These are phyloP conservation scores for Buxus sempervirens DNA, from an alignment of 164 flowering plant species.

Conservation along the genomic window DNA sequence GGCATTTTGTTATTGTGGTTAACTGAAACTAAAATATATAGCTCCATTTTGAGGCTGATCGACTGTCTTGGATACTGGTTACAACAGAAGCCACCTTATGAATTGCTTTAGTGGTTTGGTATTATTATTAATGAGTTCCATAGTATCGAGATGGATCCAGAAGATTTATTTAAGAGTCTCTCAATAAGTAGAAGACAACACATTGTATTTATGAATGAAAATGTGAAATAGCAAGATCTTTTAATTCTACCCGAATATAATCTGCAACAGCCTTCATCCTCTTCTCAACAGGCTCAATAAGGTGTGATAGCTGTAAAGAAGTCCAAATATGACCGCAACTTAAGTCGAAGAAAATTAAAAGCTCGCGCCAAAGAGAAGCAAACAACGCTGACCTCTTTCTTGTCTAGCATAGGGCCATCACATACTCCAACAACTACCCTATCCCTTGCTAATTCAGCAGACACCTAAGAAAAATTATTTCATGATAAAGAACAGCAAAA, in stretches of 20 bases:
- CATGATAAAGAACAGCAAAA: not conserved
- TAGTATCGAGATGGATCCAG: too few relatives aligned
- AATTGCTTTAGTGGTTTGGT: too few relatives aligned
- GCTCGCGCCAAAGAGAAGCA: not conserved
- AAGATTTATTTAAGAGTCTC: too few relatives aligned
- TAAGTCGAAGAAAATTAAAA: not conserved
- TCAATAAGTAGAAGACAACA: too few relatives aligned
- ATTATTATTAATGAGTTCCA: too few relatives aligned
- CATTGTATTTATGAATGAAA: not conserved
- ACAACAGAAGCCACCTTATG: too few relatives aligned
- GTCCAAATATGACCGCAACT: not conserved
- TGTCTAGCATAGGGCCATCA: slow-evolving; percentile 83
- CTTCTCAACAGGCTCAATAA: slow-evolving; percentile 71
- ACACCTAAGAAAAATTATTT: slow-evolving; percentile 35
- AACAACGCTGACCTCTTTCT: slow-evolving; percentile 66
- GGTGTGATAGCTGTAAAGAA: slow-evolving; percentile 51
- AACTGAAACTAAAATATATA: too few relatives aligned
- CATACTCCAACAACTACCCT: slow-evolving; percentile 81
- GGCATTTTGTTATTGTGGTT: too few relatives aligned
- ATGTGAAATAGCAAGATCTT: not conserved
- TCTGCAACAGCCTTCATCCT: slow-evolving; percentile 68
- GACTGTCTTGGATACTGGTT: too few relatives aligned
- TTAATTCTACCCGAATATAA: slow-evolving; percentile 60
- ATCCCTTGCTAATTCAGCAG: slow-evolving; percentile 66
- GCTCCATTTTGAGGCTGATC: too few relatives aligned